Conservation (phyloP, 768 basidiomycete genomes). For the Amanita phalloides region DNA sequence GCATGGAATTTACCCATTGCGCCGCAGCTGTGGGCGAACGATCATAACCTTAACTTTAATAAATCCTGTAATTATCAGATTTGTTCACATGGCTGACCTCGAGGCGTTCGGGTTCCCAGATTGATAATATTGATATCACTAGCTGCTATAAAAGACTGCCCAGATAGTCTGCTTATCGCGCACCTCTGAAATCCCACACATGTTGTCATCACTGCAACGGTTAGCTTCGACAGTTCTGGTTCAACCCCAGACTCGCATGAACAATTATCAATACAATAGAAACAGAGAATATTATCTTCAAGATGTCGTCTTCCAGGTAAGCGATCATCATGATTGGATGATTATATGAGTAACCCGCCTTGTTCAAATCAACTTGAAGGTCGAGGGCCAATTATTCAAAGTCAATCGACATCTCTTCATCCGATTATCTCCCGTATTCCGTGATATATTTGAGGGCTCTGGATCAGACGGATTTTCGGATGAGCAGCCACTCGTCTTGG, state of each 20-base stretch:
- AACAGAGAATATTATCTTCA: conserved; percentile 1
- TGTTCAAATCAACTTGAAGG: conserved; percentile 9
- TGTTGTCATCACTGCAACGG: background rate
- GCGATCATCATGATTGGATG: background rate
- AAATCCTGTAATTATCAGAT: too few species aligned
- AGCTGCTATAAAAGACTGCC: too few species aligned
- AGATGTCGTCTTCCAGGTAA: background rate
- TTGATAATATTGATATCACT: too few species aligned
- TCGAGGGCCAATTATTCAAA: conserved; percentile 18
- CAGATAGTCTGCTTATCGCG: too few species aligned
- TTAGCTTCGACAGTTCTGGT: background rate
- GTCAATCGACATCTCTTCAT: conserved; percentile 15
- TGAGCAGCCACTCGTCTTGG: conserved; percentile 14
- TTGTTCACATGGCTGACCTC: too few species aligned
- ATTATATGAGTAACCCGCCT: background rate
- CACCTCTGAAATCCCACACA: background rate
- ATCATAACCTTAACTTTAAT: too few species aligned
- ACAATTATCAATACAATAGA: background rate
- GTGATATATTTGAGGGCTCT: conserved; percentile 11
- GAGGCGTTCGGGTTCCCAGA: too few species aligned
- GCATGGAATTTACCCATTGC: too few species aligned
- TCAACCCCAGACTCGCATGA: background rate
- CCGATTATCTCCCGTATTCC: conserved; percentile 15
- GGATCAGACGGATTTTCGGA: conserved; percentile 16
- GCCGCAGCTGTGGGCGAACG: too few species aligned